phyloP scores from a whole-genome alignment of 2,329 filamentous ascomycete genomes.

The Hypoxylon sp. region DNA sequence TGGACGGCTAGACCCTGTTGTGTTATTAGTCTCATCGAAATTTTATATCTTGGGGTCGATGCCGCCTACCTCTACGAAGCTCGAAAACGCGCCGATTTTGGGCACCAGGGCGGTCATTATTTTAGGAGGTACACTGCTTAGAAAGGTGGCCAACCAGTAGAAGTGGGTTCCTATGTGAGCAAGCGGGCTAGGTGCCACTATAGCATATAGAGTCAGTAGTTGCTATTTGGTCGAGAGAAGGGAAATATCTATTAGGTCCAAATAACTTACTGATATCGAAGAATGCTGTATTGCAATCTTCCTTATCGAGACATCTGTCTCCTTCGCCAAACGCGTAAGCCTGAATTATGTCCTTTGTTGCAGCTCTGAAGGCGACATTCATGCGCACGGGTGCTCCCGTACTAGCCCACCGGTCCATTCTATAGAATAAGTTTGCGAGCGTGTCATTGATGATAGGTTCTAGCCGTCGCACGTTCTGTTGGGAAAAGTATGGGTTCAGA shows the following conservation, averaged over 20 bases:
- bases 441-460: slow-evolving; percentile 47
- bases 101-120: slow-evolving; percentile 46
- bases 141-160: slow-evolving; percentile 42
- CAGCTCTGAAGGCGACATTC: slow-evolving; percentile 43
- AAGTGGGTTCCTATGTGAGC: slow-evolving; percentile 47
- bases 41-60: not conserved
- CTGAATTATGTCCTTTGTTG: slow-evolving; percentile 48
- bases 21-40: slow-evolving; percentile 3
- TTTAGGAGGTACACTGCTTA: slow-evolving; percentile 44
- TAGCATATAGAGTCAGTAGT: slow-evolving; percentile 10
- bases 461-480: slow-evolving; percentile 45
- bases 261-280: slow-evolving; percentile 44
- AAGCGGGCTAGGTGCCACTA: slow-evolving; percentile 35
- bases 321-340: slow-evolving; percentile 48
- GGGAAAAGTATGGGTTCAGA: slow-evolving; percentile 50
- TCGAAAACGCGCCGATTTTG: slow-evolving; percentile 34
- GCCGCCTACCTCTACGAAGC: slow-evolving; percentile 37
- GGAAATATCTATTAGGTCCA: not conserved
- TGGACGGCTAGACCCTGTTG: slow-evolving; percentile 33
- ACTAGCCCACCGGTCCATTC: slow-evolving; percentile 47
- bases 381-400: slow-evolving; percentile 33
- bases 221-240: not conserved
- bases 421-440: slow-evolving; percentile 41
- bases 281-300: slow-evolving; percentile 52
- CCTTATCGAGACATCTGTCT: slow-evolving; percentile 51